Percentiles rank a stretch among this genome's conserved stretches.
Conservation (phyloP, 495 filamentous ascomycete genomes). For the Trichoderma parareesei region DNA sequence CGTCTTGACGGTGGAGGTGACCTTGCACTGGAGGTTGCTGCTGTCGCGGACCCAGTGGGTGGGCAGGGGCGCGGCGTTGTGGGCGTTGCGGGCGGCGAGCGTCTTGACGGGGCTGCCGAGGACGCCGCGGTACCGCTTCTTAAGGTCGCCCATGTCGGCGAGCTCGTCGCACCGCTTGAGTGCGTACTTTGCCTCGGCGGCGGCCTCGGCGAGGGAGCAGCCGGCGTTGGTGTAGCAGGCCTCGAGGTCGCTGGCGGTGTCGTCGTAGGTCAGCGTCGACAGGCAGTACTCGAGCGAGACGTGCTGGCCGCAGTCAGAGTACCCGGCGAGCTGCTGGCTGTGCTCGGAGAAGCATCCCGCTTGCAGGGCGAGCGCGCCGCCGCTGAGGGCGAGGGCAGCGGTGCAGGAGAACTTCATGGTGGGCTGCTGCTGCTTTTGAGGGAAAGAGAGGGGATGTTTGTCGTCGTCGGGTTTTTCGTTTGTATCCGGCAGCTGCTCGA, state of each 20-base stretch:
- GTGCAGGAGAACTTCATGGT: conserved; percentile 1
- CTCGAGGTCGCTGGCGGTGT: conserved; percentile 14
- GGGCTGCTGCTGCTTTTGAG: background rate
- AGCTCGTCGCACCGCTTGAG: conserved; percentile 24
- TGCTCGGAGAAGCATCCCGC: conserved; percentile 24
- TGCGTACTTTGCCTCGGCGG: conserved; percentile 26
- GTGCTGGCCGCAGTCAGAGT: conserved; percentile 30
- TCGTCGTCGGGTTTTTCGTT: background rate
- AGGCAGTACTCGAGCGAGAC: conserved; percentile 30
- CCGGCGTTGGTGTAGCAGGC: conserved; percentile 31
- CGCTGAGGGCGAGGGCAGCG: conserved; percentile 9
- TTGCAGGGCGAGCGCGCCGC: conserved; percentile 1
- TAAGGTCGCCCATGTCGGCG: conserved; percentile 22
- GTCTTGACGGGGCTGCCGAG: conserved; percentile 15
- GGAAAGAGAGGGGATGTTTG: background rate
- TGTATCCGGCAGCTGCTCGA: too few species aligned
- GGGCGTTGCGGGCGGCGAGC: conserved; percentile 10
- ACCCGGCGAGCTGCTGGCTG: conserved; percentile 23
- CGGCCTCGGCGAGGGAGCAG: conserved; percentile 30
- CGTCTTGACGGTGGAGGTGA: conserved; percentile 21
- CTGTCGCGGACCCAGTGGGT: conserved; percentile 3
- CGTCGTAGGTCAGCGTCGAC: conserved; percentile 25
- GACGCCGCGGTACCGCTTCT: conserved; percentile 16
- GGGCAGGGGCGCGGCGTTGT: conserved; percentile 14
- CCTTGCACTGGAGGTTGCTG: conserved; percentile 27